Evolutionary conservation across 2,329 filamentous ascomycete genomes (phyloP).

Genomic region (Cadophora luteo-olivacea): DNA sequence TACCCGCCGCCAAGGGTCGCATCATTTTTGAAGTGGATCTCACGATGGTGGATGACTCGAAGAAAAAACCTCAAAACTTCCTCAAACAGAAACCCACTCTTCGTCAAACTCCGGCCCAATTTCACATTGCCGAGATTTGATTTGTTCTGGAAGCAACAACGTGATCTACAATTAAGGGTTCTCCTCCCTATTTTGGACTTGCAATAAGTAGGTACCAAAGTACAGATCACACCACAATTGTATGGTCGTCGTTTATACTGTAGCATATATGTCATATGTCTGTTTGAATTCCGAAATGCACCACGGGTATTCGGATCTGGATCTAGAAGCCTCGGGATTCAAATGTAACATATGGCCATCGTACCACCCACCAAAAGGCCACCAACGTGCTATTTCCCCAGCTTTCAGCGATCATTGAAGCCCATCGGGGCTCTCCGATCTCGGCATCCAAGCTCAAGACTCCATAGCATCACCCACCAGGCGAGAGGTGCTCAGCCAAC

Average conservation of each 20-base stretch:
- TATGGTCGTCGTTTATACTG: background rate
- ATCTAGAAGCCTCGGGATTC: constrained; percentile 5
- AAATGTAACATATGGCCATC: background rate
- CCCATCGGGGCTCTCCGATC: background rate
- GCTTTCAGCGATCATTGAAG: constrained; percentile 1
- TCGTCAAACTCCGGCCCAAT: background rate
- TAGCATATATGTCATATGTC: background rate
- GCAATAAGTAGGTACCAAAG: background rate
- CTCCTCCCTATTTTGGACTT: background rate
- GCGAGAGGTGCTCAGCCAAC: background rate
- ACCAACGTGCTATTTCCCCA: background rate
- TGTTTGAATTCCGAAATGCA: background rate
- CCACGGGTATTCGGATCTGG: background rate
- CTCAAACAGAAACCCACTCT: constrained; percentile 13
- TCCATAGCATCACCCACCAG: background rate
- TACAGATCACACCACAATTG: constrained; percentile 3
- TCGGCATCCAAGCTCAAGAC: constrained; percentile 10
- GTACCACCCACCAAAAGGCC: background rate
- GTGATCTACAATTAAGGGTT: background rate
- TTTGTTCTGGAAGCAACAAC: background rate
- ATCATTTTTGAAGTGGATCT: constrained; percentile 17
- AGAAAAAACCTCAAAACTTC: constrained; percentile 18
- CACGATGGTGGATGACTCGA: constrained; percentile 21
- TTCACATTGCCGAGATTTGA: background rate
- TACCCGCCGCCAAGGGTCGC: constrained; percentile 16